These are phyloP conservation scores for Backusella luteola DNA, from an alignment of 192 early-diverging fungal species.

Conservation along the genomic window DNA sequence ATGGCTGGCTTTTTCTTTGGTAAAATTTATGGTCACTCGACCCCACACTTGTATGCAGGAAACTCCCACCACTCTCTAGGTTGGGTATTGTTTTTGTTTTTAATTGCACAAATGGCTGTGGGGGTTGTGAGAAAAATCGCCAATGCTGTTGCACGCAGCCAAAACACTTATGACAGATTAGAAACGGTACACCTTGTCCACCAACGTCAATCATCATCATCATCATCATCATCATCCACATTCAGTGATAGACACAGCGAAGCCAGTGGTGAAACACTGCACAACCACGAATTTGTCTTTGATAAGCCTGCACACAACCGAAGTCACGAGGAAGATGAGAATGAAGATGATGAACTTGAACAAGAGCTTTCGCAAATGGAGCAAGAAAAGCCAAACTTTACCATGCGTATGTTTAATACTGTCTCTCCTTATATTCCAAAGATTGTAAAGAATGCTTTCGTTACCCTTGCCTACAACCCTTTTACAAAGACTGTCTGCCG, in stretches of 20 bases:
- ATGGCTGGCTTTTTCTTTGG: constrained; percentile 34
- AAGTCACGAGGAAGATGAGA: neutral
- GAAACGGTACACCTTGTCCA: constrained; percentile 26
- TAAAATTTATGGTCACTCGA: constrained; percentile 31
- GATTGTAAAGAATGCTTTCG: constrained; percentile 17
- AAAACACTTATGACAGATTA: constrained; percentile 14
- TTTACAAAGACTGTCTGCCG: constrained; percentile 30
- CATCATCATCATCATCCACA: neutral
- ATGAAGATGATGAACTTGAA: neutral
- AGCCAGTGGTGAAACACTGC: constrained; percentile 7
- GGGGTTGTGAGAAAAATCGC: constrained; percentile 34
- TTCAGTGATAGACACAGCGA: constrained; percentile 3
- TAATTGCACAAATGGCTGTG: constrained; percentile 28
- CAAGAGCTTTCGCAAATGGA: neutral
- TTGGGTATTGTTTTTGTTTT: constrained; percentile 29
- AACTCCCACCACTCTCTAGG: constrained; percentile 36
- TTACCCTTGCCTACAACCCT: constrained; percentile 19
- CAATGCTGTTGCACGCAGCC: constrained; percentile 20
- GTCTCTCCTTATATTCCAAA: constrained; percentile 26
- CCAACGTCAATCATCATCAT: constrained; percentile 7
- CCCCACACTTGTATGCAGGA: constrained; percentile 31
- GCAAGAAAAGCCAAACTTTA: constrained; percentile 13
- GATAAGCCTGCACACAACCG: neutral
- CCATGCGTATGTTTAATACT: constrained; percentile 13
- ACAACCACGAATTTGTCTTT: constrained; percentile 19